A percentile compares a stretch with the other conserved stretches of the same genome.
Conservation (phyloP, 805 yeast species). For the Saccharomyces jurei region DNA sequence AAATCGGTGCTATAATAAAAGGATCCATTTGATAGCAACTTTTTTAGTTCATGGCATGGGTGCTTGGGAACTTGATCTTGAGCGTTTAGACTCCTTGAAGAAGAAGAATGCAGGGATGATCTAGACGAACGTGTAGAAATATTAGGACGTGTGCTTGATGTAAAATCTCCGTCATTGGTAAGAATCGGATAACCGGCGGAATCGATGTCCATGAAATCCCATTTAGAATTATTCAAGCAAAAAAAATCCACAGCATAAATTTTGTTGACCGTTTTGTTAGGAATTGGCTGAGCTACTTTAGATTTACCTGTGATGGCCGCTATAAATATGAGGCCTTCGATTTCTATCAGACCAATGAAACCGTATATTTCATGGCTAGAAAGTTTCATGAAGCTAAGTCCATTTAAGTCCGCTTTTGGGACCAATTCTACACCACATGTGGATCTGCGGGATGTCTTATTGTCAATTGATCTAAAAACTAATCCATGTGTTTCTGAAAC, state of each 20-base stretch:
- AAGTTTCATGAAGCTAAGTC: conserved; percentile 35
- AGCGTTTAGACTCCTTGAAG: conserved; percentile 3
- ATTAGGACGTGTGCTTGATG: neutral
- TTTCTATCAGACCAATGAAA: conserved; percentile 74
- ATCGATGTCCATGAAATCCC: conserved; percentile 77
- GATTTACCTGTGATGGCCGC: conserved; percentile 72
- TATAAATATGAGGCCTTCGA: conserved; percentile 59
- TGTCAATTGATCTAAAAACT: conserved; percentile 34
- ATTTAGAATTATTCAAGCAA: conserved; percentile 57
- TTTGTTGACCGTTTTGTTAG: conserved; percentile 68
- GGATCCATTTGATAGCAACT: conserved; percentile 75
- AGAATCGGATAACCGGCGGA: conserved; percentile 53
- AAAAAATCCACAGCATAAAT: conserved; percentile 80
- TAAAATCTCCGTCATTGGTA: conserved; percentile 12
- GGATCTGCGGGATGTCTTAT: conserved; percentile 18
- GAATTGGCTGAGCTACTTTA: conserved; percentile 74
- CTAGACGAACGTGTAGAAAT: neutral
- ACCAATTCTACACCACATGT: conserved; percentile 45
- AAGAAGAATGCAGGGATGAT: conserved; percentile 34
- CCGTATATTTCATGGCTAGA: conserved; percentile 47
- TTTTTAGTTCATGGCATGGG: conserved; percentile 75
- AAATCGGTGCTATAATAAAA: conserved; percentile 89
- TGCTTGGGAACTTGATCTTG: conserved; percentile 42
- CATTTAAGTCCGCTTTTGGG: conserved; percentile 32
- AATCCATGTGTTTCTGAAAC: conserved; percentile 32